phyloP scores from a whole-genome alignment of 2,329 filamentous ascomycete species.

The Epicoccum nigrum region DNA sequence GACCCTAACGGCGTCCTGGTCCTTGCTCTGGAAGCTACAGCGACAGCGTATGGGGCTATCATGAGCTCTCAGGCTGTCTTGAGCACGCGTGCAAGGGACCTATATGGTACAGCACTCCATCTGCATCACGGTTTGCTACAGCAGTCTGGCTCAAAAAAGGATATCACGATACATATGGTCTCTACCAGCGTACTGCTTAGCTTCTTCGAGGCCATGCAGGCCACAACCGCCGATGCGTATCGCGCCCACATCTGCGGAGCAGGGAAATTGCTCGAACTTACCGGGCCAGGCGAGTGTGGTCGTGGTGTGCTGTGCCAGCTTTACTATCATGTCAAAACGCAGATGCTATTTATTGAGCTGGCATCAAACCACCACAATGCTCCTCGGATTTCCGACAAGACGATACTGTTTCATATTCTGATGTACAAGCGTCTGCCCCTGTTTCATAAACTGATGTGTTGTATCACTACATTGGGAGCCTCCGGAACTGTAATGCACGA shows the following conservation, averaged over 20 bases:
- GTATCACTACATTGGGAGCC: slow-evolving; percentile 27
- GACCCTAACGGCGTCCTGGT: slow-evolving; percentile 32
- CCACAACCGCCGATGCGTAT: slow-evolving; percentile 37
- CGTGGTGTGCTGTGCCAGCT: slow-evolving; percentile 39
- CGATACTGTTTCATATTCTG: slow-evolving; percentile 29
- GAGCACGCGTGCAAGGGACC: slow-evolving; percentile 26
- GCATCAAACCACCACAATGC: slow-evolving; percentile 10
- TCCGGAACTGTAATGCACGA: neutral
- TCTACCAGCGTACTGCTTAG: slow-evolving; percentile 40
- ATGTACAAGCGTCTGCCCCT: slow-evolving; percentile 30
- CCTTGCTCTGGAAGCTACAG: slow-evolving; percentile 36
- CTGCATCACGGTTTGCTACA: slow-evolving; percentile 26
- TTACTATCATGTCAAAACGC: slow-evolving; percentile 40
- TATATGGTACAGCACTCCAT: slow-evolving; percentile 38
- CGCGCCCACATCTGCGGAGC: slow-evolving; percentile 40
- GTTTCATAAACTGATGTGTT: slow-evolving; percentile 34
- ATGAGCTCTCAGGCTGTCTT: slow-evolving; percentile 28
- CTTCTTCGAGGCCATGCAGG: slow-evolving; percentile 42
- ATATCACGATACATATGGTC: slow-evolving; percentile 39
- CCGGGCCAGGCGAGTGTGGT: slow-evolving; percentile 33
- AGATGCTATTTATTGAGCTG: slow-evolving; percentile 32
- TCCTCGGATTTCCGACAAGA: slow-evolving; percentile 11
- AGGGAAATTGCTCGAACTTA: slow-evolving; percentile 34
- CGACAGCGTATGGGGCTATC: slow-evolving; percentile 34
- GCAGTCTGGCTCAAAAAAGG: slow-evolving; percentile 8